A percentile compares a stretch with the other conserved stretches of the same genome.
Conservation (phyloP, 805 yeast genomes). For the Yarrowia deformans region DNA sequence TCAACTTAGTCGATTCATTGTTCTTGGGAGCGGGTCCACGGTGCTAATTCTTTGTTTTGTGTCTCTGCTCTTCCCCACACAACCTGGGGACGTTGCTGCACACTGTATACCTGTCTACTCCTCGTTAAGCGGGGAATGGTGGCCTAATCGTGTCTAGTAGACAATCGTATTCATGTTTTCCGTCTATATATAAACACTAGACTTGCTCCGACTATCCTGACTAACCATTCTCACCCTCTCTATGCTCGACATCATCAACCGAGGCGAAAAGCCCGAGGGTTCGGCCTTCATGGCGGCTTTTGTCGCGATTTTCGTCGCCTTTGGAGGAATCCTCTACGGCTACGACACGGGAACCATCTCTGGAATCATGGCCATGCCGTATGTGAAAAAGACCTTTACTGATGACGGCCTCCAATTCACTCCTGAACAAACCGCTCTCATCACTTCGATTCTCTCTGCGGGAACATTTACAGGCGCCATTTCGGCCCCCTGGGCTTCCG, state of each 20-base stretch:
- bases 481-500: slow-evolving; percentile 67
- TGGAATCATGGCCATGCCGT: slow-evolving; percentile 77
- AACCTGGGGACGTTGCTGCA: too few species aligned
- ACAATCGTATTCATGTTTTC: neutral
- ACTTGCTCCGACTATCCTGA: too few species aligned
- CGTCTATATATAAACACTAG: slow-evolving; percentile 4
- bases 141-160: neutral
- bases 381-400: slow-evolving; percentile 66
- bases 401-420: slow-evolving; percentile 54
- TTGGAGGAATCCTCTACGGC: slow-evolving; percentile 91
- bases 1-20: too few species aligned
- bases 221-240: too few species aligned
- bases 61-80: too few species aligned
- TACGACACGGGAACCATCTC: slow-evolving; percentile 89
- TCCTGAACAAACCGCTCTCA: slow-evolving; percentile 69
- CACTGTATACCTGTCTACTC: too few species aligned
- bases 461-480: slow-evolving; percentile 81
- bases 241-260: slow-evolving; percentile 40
- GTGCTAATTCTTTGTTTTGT: too few species aligned
- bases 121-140: neutral
- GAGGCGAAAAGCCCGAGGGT: slow-evolving; percentile 43
- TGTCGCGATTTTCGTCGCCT: slow-evolving; percentile 82
- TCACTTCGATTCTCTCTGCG: slow-evolving; percentile 78
- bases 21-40: too few species aligned
- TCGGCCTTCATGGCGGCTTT: slow-evolving; percentile 70